A percentile compares a stretch with the other conserved stretches of the same genome.
Evolutionary conservation across 371 early-diverging fungal species (phyloP).

Genomic region (Mortierella sp.): DNA sequence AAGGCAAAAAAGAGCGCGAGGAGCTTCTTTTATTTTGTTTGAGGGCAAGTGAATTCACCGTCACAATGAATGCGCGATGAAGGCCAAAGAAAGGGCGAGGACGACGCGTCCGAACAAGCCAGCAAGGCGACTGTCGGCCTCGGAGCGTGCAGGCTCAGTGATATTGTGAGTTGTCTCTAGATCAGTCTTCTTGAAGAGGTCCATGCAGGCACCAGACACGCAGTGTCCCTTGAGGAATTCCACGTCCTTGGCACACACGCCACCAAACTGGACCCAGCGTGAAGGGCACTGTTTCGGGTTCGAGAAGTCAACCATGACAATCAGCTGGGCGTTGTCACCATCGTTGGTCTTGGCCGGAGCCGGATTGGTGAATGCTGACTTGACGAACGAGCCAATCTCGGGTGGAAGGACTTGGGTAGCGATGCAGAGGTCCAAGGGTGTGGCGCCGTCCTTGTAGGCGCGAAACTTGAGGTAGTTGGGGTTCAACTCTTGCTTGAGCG

Average conservation of each 20-base stretch:
- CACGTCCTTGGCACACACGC: not conserved
- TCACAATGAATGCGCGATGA: not conserved
- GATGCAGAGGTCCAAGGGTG: slow-evolving; percentile 8
- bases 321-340: not conserved
- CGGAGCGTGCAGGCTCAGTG: not conserved
- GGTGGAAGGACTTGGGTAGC: not conserved
- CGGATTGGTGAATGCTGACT: not conserved
- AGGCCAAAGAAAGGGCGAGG: not conserved
- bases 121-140: not conserved
- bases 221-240: slow-evolving; percentile 1
- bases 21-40: slow-evolving; percentile 5
- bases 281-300: not conserved
- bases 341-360: not conserved
- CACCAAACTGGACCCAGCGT: not conserved
- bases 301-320: slow-evolving; percentile 1
- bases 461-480: slow-evolving; percentile 9
- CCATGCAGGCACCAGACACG: not conserved
- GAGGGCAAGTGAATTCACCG: not conserved
- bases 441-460: not conserved
- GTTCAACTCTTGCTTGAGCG: not conserved
- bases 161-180: not conserved
- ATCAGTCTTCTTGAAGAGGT: not conserved
- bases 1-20: not conserved
- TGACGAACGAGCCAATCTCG: not conserved
- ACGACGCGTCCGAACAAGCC: not conserved